These are phyloP conservation scores for Pseudogymnoascus sp. DNA, from an alignment of 2,329 filamentous ascomycete species.

Conservation along the genomic window DNA sequence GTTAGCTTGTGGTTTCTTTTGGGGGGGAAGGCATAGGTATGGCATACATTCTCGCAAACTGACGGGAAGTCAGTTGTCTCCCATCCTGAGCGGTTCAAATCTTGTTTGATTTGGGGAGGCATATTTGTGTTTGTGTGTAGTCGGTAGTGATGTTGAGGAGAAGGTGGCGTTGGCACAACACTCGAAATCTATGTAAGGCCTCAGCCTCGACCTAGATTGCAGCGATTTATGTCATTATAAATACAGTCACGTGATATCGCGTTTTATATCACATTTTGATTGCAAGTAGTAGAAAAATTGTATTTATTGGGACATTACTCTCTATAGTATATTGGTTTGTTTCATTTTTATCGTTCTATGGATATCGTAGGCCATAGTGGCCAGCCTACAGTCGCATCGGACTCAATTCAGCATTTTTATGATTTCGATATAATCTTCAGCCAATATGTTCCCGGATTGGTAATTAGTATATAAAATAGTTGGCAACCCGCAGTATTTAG, in stretches of 20 bases:
- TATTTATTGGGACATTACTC: neutral
- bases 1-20: neutral
- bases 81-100: constrained; percentile 92
- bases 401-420: neutral
- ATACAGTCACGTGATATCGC: neutral
- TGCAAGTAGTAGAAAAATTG: neutral
- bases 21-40: neutral
- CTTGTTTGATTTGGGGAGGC: constrained; percentile 91
- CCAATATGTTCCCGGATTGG: neutral
- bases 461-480: neutral
- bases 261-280: neutral
- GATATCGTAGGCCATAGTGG: no score
- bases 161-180: neutral
- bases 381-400: no score
- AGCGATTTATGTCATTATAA: constrained; percentile 5
- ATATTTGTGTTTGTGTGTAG: constrained; percentile 37
- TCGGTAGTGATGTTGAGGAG: neutral
- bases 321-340: neutral
- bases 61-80: constrained; percentile 87
- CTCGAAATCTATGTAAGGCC: neutral
- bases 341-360: neutral
- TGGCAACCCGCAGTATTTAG: neutral
- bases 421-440: neutral
- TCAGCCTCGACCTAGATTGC: constrained; percentile 2
- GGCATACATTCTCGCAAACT: constrained; percentile 42